A percentile compares a stretch with the other conserved stretches of the same genome.
phyloP scores from a whole-genome alignment of 2,329 filamentous ascomycete genomes.

The Colletotrichum graminicola region DNA sequence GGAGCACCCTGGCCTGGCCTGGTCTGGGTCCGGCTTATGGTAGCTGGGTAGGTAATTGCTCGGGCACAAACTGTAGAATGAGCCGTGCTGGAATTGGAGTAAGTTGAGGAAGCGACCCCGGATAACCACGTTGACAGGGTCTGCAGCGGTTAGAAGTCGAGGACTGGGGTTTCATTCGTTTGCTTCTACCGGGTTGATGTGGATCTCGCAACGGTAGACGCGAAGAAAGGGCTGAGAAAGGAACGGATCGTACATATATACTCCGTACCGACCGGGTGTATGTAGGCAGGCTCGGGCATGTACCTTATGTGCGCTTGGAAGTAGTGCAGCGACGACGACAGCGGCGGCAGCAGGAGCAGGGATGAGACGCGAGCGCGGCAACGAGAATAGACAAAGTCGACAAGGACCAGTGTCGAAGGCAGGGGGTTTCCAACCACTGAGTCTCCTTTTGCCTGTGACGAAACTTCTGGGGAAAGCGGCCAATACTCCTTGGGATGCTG shows the following conservation, averaged over 20 bases:
- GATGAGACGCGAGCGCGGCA: slow-evolving; percentile 19
- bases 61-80: slow-evolving; percentile 54
- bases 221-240: slow-evolving; percentile 34
- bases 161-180: slow-evolving; percentile 57
- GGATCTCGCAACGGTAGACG: slow-evolving; percentile 40
- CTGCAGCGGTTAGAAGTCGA: slow-evolving; percentile 52
- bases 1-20: slow-evolving; percentile 18
- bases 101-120: slow-evolving; percentile 4
- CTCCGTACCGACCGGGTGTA: slow-evolving; percentile 6
- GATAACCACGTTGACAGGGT: slow-evolving; percentile 40
- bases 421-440: slow-evolving; percentile 10
- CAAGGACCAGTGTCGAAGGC: slow-evolving; percentile 17
- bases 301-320: slow-evolving; percentile 13
- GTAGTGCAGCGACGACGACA: slow-evolving; percentile 5
- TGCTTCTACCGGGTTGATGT: slow-evolving; percentile 46
- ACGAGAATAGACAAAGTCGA: slow-evolving; percentile 22
- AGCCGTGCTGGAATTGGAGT: slow-evolving; percentile 52
- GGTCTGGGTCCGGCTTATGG: slow-evolving; percentile 12
- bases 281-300: slow-evolving; percentile 15
- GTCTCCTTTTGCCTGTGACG: slow-evolving; percentile 13
- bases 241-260: slow-evolving; percentile 12
- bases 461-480: slow-evolving; percentile 2
- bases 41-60: background rate
- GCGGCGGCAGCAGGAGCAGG: slow-evolving; percentile 19
- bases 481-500: slow-evolving; percentile 4